Evolutionary conservation across 2,329 filamentous ascomycete species (phyloP).

Genomic region (Penicillium sp.): DNA sequence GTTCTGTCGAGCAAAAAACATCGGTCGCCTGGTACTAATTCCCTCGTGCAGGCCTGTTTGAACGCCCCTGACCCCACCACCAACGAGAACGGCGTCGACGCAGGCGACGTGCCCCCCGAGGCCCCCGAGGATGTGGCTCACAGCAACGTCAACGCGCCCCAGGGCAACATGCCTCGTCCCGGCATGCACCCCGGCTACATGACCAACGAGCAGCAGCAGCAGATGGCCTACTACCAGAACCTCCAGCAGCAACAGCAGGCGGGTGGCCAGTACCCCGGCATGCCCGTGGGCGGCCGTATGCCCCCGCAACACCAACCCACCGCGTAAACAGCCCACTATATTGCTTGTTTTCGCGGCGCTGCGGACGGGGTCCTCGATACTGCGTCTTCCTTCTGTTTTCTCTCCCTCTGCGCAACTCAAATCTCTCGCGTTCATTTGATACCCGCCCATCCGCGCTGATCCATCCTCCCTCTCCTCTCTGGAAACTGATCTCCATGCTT

Average conservation of each 20-base stretch:
- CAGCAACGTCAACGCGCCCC: slow-evolving; percentile 69
- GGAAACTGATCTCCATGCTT: slow-evolving; percentile 7
- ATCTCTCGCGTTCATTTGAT: slow-evolving; percentile 37
- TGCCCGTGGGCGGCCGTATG: slow-evolving; percentile 75
- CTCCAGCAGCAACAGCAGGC: slow-evolving; percentile 67
- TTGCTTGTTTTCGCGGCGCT: slow-evolving; percentile 16
- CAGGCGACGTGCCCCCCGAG: slow-evolving; percentile 69
- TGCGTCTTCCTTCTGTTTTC: slow-evolving; percentile 28
- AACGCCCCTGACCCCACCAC: slow-evolving; percentile 91
- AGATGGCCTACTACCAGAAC: slow-evolving; percentile 80
- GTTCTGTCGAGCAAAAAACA: slow-evolving; percentile 25
- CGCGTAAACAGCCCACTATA: slow-evolving; percentile 50
- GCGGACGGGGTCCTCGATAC: slow-evolving; percentile 23
- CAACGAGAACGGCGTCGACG: slow-evolving; percentile 77
- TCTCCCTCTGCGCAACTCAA: slow-evolving; percentile 18
- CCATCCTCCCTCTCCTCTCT: slow-evolving; percentile 15
- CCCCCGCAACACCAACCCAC: slow-evolving; percentile 80
- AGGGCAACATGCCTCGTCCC: slow-evolving; percentile 64
- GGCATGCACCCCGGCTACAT: slow-evolving; percentile 69
- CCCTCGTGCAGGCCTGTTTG: slow-evolving; percentile 75
- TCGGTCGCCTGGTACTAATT: slow-evolving; percentile 18
- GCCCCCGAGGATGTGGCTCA: slow-evolving; percentile 86
- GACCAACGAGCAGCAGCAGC: slow-evolving; percentile 66
- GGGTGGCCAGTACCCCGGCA: slow-evolving; percentile 67
- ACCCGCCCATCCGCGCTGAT: slow-evolving; percentile 35